Evolutionary conservation across 1,284 basidiomycete genomes (phyloP), one percentile per base, ranked within the genome.

Genomic region (Dichomitus squalens): DNA sequence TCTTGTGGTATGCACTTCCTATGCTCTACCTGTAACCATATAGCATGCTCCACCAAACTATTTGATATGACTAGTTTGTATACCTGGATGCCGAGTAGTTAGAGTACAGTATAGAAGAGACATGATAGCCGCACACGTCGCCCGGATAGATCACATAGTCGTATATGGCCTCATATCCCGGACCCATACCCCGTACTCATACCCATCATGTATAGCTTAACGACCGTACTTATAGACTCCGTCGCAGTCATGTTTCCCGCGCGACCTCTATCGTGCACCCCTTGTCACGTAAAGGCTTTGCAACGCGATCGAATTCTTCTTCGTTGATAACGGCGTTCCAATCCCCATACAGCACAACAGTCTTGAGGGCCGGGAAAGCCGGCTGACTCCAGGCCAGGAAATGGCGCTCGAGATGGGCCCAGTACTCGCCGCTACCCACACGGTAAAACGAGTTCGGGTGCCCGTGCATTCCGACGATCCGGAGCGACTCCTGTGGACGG

Each of bases 401-500:
- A 61, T 87, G 84, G 9, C 62, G 66, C 36, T 75, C 72, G 33
- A 86, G 66, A 56, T 80, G 73, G 29, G 64, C 64, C 79, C 80
- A 83, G 23, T 72, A 67, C 47, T 68, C 60, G 48, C 70, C 66
- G 34, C 68, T 66, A 29, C 72, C 72, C n/a, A 69, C 65, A 5
- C 68, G 58, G 23, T 79, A 67, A 58, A 80, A 68, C 21, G 64
- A 65, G 55, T 81, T 83, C 16, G 76, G 71, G 34, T 73, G 73
- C 25, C 81, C 75, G 57, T 86, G 80, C 16, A 88, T 66, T 21
- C 83, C 78, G 25, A 88, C 68, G 38, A 74, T 76, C 27, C 68
- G 65, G 41, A 87, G 64, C 18, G 73, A 71, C 3, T 66, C 38
- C 14, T 56, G 44, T 21, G 79, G 76, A 7, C 71, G 62, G 20